Evolutionary conservation across 2,329 filamentous ascomycete genomes (phyloP).

Genomic region (Lasiodiplodia theobromae): DNA sequence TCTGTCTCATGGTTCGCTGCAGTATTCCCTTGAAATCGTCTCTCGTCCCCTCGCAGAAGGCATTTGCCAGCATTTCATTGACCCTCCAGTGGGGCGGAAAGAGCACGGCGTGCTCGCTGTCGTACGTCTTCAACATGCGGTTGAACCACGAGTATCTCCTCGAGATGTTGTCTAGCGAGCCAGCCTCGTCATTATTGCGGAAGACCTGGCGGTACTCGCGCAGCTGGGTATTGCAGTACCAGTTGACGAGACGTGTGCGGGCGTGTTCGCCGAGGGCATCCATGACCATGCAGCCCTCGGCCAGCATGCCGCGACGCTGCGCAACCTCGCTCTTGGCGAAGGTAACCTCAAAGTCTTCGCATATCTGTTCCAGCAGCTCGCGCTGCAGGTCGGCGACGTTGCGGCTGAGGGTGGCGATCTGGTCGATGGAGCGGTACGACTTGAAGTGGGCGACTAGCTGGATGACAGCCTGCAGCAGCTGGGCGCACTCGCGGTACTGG

Average conservation of each 20-base stretch:
- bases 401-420: conserved; percentile 90
- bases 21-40: conserved; percentile 96
- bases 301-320: conserved; percentile 71
- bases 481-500: conserved; percentile 94
- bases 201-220: conserved; percentile 96
- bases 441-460: conserved; percentile 99
- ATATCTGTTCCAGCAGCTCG: conserved; percentile 95
- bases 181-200: conserved; percentile 87
- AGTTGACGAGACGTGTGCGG: conserved; percentile 80
- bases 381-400: conserved; percentile 94
- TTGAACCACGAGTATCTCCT: conserved; percentile 96
- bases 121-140: conserved; percentile 92
- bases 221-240: conserved; percentile 98
- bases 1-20: conserved; percentile 77
- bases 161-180: conserved; percentile 94
- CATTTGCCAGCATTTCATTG: conserved; percentile 85
- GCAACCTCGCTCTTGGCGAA: conserved; percentile 88
- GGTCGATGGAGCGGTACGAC: conserved; percentile 95
- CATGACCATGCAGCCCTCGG: conserved; percentile 91
- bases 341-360: conserved; percentile 95
- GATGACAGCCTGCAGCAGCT: conserved; percentile 90
- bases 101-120: conserved; percentile 87
- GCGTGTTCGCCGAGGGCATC: conserved; percentile 92
- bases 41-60: conserved; percentile 93
- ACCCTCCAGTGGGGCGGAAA: conserved; percentile 91